These are phyloP conservation scores for Cercospora zeae-maydis DNA, from an alignment of 2,329 filamentous ascomycete species.

Conservation along the genomic window DNA sequence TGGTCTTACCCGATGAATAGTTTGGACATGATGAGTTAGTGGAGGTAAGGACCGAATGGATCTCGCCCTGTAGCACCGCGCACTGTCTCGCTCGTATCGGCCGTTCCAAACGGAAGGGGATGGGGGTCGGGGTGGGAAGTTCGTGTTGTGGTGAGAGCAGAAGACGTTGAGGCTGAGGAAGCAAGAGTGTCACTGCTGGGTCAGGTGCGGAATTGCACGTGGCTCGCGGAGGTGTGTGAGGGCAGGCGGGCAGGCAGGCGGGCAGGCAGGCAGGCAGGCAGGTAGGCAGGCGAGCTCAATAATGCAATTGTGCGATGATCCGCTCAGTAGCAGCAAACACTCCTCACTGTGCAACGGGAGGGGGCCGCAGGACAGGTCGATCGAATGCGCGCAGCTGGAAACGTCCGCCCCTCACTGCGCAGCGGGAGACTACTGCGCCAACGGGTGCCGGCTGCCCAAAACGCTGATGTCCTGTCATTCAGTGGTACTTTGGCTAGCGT, in stretches of 20 bases:
- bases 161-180: constrained; percentile 1
- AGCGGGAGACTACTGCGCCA: constrained; percentile 1
- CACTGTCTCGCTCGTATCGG: constrained; percentile 10
- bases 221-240: neutral
- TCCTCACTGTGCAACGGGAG: neutral
- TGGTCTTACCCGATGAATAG: constrained; percentile 82
- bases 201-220: neutral
- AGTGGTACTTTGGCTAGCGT: neutral
- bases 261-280: neutral
- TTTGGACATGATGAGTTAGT: constrained; percentile 67
- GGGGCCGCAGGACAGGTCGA: neutral
- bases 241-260: neutral
- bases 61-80: constrained; percentile 9
- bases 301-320: neutral
- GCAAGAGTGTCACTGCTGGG: neutral
- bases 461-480: neutral
- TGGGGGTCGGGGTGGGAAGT: neutral
- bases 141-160: constrained; percentile 6
- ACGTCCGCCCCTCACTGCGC: neutral
- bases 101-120: constrained; percentile 3
- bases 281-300: neutral
- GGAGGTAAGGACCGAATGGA: constrained; percentile 34
- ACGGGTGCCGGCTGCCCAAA: neutral
- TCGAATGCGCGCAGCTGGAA: neutral
- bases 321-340: neutral